Evolutionary conservation across 2,329 filamentous ascomycete species (phyloP).

Genomic region (Aspergillus alliaceus): DNA sequence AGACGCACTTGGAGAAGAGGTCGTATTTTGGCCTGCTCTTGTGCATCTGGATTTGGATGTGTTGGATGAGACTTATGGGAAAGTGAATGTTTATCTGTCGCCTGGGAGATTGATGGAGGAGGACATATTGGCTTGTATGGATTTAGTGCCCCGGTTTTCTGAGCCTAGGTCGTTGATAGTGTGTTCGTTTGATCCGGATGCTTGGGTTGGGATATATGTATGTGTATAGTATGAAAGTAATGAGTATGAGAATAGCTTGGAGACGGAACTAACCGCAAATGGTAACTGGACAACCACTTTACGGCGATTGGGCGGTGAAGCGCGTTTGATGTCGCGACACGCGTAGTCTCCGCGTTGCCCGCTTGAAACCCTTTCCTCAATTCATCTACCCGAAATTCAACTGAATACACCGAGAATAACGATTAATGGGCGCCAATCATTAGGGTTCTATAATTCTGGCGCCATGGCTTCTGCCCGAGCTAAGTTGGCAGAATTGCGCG

Average conservation of each 20-base stretch:
- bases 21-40: conserved; percentile 22
- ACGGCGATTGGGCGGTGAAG: conserved; percentile 14
- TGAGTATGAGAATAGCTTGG: too few relatives aligned
- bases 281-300: conserved; percentile 19
- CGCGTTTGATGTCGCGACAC: conserved; percentile 26
- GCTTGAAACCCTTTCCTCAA: conserved; percentile 13
- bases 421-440: conserved; percentile 4
- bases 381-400: conserved; percentile 5
- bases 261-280: neutral
- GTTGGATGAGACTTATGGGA: conserved; percentile 34
- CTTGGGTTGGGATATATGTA: neutral
- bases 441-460: conserved; percentile 1
- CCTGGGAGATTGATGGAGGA: conserved; percentile 28
- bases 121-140: neutral
- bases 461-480: conserved; percentile 36
- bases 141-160: neutral
- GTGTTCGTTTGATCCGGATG: neutral
- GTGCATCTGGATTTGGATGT: conserved; percentile 41
- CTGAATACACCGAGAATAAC: neutral
- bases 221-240: too few relatives aligned
- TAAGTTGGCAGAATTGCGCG: conserved; percentile 70
- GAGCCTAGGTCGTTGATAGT: neutral
- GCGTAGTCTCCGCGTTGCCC: conserved; percentile 17
- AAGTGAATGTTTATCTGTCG: conserved; percentile 39
- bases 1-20: conserved; percentile 1